phyloP scores from a whole-genome alignment of 2,329 filamentous ascomycete species.

The Mycogone perniciosa region DNA sequence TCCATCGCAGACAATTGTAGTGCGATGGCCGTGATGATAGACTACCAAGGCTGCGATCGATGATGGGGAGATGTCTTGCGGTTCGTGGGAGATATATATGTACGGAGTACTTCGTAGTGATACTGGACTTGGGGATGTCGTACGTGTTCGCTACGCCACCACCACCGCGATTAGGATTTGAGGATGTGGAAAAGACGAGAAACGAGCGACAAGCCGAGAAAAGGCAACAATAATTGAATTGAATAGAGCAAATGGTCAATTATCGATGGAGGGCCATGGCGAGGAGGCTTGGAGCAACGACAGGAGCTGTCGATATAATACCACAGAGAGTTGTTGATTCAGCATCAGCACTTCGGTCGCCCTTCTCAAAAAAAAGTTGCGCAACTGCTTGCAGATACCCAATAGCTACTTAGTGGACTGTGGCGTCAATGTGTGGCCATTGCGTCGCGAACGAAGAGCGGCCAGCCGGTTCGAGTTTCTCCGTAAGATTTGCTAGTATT shows the following conservation, averaged over 20 bases:
- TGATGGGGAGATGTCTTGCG: not conserved
- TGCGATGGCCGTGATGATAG: not conserved
- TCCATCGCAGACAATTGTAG: slow-evolving; percentile 33
- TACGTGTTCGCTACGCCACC: not conserved
- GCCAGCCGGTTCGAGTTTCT: not conserved
- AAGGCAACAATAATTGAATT: not conserved
- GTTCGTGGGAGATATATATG: too few relatives aligned
- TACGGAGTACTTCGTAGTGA: not conserved
- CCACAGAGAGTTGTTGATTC: too few relatives aligned
- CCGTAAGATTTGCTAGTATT: not conserved
- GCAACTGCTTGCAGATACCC: too few relatives aligned
- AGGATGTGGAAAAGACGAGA: not conserved
- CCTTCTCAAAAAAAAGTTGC: too few relatives aligned
- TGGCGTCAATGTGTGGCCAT: too few relatives aligned
- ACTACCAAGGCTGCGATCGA: not conserved
- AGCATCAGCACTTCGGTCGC: too few relatives aligned
- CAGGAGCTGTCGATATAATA: too few relatives aligned
- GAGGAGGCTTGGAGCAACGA: not conserved
- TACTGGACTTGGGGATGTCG: not conserved
- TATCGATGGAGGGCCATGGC: not conserved
- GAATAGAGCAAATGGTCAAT: not conserved
- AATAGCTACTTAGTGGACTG: too few relatives aligned
- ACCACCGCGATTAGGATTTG: not conserved
- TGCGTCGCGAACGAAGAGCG: too few relatives aligned
- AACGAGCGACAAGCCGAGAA: slow-evolving; percentile 1